These are phyloP conservation scores for Houttuynia cordata DNA, from an alignment of 164 flowering plant species.

Conservation along the genomic window DNA sequence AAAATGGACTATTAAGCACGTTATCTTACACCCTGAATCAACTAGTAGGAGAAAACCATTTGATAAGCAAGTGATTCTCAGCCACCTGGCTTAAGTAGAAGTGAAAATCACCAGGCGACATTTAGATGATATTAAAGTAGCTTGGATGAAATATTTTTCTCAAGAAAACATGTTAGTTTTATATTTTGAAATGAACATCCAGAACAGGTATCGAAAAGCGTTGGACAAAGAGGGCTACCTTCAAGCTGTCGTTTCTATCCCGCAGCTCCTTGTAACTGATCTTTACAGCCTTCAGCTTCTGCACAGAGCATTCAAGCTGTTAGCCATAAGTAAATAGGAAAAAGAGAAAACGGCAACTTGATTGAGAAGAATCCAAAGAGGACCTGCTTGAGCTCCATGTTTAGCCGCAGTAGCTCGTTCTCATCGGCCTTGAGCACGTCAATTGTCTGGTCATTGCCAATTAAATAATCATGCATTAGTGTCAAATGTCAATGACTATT, in stretches of 20 bases:
- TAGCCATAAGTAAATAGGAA: not conserved
- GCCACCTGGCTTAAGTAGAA: too few relatives aligned
- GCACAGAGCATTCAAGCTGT: not conserved
- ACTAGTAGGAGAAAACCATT: too few relatives aligned
- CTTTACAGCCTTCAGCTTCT: not conserved
- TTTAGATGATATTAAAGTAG: too few relatives aligned
- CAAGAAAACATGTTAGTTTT: too few relatives aligned
- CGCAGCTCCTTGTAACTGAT: not conserved
- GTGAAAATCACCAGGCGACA: too few relatives aligned
- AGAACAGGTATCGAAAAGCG: not conserved
- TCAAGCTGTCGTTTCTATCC: not conserved
- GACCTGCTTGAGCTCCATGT: not conserved
- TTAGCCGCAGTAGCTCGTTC: not conserved
- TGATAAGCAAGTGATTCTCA: too few relatives aligned
- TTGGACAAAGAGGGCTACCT: not conserved
- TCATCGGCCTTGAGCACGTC: conserved; percentile 1
- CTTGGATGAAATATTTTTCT: too few relatives aligned
- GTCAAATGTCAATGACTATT: too few relatives aligned
- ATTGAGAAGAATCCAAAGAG: too few relatives aligned
- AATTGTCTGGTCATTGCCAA: not conserved
- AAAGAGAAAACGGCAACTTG: not conserved
- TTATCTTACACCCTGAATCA: too few relatives aligned
- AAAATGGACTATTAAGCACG: too few relatives aligned
- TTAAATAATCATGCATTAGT: not conserved
- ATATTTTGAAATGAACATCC: too few relatives aligned